Base-by-base conservation (phyloP, 495 filamentous ascomycete species). In the Penicillium salamii region DNA sequence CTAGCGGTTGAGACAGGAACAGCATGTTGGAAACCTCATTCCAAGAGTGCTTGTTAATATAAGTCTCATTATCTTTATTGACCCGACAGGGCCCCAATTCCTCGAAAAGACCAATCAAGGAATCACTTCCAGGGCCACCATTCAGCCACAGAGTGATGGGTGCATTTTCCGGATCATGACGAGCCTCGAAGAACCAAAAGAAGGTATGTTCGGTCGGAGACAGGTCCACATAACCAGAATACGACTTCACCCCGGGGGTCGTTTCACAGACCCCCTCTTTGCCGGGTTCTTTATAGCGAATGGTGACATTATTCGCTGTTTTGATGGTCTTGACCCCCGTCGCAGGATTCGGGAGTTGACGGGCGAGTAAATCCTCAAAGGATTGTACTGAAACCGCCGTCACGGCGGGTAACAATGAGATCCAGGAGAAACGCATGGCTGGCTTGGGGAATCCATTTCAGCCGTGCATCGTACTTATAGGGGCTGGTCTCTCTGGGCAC, bases 1-100 rank as follows among this genome's bases (percentile, higher is more conserved):
- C 84, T 29, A 84, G 60, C 11, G 84, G 79, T 63, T 89, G 83
- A 23, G 86, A 86, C 34, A 91, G 74, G 56, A 83, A 91, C 9
- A 91, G 68, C 77, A 90, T 77, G 56, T 90, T 90, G 12, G 83
- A 86, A 3, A 79, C 79, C 53, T 85, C 76, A 60, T 83, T 87
- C 86, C 86, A 91, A 4, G 80, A 78, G 69, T 84, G 86, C 11
- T 77, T 78, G 59, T 83, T 81, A 14, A 78, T 62, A 39, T 69
- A 70, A 12, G 77, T 68, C 45, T 80, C 76, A 38, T 77, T 62
- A 23, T 78, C 68, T 39, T 72, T 59, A 13, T 77, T 79, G 20
- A 85, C 70, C 46, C 71, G 69, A 57, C 81, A 84, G 7, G 82
- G 82, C 5, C 82, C 82, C 45, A 81, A 58, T 58, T 85, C 82